phyloP scores from a whole-genome alignment of 2,329 filamentous ascomycete species.

The Chalaropsis thielavioides region DNA sequence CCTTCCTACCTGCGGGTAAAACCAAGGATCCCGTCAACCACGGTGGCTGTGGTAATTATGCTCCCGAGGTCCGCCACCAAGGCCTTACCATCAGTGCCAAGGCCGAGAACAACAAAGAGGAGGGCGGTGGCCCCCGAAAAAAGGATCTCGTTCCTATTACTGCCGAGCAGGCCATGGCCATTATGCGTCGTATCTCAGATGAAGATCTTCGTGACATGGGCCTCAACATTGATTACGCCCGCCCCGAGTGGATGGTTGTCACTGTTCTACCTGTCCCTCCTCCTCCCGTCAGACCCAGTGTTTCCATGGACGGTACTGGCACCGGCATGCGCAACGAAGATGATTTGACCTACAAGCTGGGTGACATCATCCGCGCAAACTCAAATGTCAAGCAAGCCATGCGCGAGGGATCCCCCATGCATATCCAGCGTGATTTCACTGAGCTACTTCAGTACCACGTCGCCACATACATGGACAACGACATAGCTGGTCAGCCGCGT shows the following conservation, averaged over 20 bases:
- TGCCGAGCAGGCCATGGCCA: slow-evolving; percentile 68
- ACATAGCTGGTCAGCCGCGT: slow-evolving; percentile 88
- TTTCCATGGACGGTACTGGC: slow-evolving; percentile 88
- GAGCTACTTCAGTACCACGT: slow-evolving; percentile 91
- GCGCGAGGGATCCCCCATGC: slow-evolving; percentile 77
- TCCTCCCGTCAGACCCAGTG: slow-evolving; percentile 88
- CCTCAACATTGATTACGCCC: slow-evolving; percentile 84
- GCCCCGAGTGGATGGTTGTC: slow-evolving; percentile 96
- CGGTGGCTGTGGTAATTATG: slow-evolving; percentile 83
- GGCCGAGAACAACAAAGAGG: slow-evolving; percentile 52
- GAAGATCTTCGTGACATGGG: slow-evolving; percentile 76
- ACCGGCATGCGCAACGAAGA: slow-evolving; percentile 92
- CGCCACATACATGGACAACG: slow-evolving; percentile 99
- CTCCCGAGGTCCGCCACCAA: slow-evolving; percentile 76
- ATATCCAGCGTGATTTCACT: slow-evolving; percentile 85
- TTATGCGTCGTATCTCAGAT: slow-evolving; percentile 73
- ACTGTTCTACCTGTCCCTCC: slow-evolving; percentile 91
- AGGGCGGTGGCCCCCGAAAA: slow-evolving; percentile 31
- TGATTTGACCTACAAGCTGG: slow-evolving; percentile 97
- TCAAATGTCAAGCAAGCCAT: slow-evolving; percentile 85
- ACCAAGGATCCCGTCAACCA: slow-evolving; percentile 44
- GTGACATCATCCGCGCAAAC: slow-evolving; percentile 96
- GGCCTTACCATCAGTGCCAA: slow-evolving; percentile 58
- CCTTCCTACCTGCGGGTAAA: slow-evolving; percentile 47
- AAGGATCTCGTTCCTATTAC: slow-evolving; percentile 72